A percentile compares a stretch with the other conserved stretches of the same genome.
Conservation (phyloP, 768 basidiomycete species). For the Mycena filopes region DNA sequence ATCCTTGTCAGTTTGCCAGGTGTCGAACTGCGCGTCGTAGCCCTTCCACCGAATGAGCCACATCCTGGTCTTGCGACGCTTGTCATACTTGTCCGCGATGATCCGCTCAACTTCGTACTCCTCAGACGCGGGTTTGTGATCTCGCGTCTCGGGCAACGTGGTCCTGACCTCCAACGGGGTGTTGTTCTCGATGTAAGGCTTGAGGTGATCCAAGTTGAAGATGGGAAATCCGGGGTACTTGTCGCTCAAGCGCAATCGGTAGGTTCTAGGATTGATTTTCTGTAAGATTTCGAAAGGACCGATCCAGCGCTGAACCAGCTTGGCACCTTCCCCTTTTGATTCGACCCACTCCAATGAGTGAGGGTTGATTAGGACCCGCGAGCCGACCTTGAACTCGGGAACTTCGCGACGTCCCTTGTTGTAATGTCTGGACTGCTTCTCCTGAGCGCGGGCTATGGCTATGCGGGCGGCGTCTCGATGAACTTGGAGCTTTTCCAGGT, state of each 20-base stretch:
- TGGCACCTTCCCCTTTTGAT: conserved; percentile 31
- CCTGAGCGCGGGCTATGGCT: conserved; percentile 33
- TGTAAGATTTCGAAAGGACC: conserved; percentile 33
- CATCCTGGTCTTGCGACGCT: conserved; percentile 6
- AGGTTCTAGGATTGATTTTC: conserved; percentile 20
- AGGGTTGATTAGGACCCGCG: conserved; percentile 34
- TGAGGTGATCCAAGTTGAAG: conserved; percentile 30
- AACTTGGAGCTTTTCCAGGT: not conserved
- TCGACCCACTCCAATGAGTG: conserved; percentile 35
- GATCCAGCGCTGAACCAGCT: no score
- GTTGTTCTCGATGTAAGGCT: conserved; percentile 13
- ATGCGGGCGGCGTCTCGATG: conserved; percentile 21
- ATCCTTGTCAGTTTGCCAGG: conserved; percentile 20
- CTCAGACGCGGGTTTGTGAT: not conserved
- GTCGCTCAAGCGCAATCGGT: conserved; percentile 11
- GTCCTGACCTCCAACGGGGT: not conserved
- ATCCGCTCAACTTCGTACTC: conserved; percentile 3
- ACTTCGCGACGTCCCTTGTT: conserved; percentile 23
- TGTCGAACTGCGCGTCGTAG: conserved; percentile 27
- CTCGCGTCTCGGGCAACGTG: conserved; percentile 4
- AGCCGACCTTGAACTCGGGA: conserved; percentile 21
- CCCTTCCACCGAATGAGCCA: conserved; percentile 29
- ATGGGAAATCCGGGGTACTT: conserved; percentile 23
- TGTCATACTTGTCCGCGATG: not conserved
- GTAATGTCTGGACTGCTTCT: conserved; percentile 22